phyloP scores from a whole-genome alignment of 495 filamentous ascomycete genomes.

The Lichina pygmaea region DNA sequence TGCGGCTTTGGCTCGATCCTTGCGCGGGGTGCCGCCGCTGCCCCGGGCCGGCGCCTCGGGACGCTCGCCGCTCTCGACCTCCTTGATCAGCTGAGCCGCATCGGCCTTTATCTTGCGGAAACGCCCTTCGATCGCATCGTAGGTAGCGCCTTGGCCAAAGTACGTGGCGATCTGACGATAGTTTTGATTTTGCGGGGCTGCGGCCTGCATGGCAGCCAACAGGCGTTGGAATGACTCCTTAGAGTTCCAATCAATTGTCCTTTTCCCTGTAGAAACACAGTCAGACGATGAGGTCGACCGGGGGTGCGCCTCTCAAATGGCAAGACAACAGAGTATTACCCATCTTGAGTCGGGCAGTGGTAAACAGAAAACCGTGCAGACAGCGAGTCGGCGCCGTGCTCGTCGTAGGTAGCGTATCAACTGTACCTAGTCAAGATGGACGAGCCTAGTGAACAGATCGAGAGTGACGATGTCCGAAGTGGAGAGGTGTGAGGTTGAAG shows the following conservation, averaged over 20 bases:
- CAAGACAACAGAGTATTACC: too few species aligned
- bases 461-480: too few species aligned
- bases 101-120: conserved; percentile 12
- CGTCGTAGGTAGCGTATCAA: too few species aligned
- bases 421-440: too few species aligned
- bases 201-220: background rate
- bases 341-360: too few species aligned
- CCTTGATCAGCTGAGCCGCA: conserved; percentile 8
- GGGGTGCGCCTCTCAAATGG: too few species aligned
- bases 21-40: background rate
- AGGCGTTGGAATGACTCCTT: background rate
- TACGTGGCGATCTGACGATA: conserved; percentile 8
- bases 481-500: too few species aligned
- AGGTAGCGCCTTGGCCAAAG: conserved; percentile 14
- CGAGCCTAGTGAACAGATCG: too few species aligned
- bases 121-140: conserved; percentile 15
- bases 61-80: conserved; percentile 6
- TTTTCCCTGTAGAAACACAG: too few species aligned
- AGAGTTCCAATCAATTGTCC: background rate
- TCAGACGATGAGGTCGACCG: too few species aligned
- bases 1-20: background rate
- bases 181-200: conserved; percentile 5
- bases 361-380: too few species aligned
- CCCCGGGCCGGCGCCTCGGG: background rate
- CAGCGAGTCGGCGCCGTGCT: too few species aligned